Base-by-base conservation (phyloP, 805 yeast species). In the Lipomyces spencermartinsiae region DNA sequence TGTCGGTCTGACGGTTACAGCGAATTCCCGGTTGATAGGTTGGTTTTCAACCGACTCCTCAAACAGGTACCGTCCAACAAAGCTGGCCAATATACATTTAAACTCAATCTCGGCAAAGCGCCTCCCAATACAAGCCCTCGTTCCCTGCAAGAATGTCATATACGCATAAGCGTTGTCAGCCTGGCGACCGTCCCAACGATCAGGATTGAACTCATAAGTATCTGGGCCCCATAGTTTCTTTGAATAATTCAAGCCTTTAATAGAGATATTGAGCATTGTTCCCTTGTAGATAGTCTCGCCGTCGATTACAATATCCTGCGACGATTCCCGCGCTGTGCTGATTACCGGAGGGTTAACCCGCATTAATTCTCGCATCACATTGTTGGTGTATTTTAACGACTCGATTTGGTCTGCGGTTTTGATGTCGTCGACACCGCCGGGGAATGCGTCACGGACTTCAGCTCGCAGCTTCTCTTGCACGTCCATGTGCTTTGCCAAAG, bases 21-120 rank as follows among this genome's bases (percentile, higher is more conserved):
- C 16, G 49, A 62, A 62, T 31, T 62, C 58, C 9, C 58, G 34
- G 31, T 39, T 37, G 16, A 58, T 33, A 4, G 57, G 54, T 37
- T 68, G 71, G 31, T 68, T 55, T 8, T 54, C 60, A 19, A 46
- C 63, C 14, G 43, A 35, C 37, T 61, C 58, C 25, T 65, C 69
- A 43, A 69, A 58, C 35, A 37, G 19, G 54, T 57, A 66, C 16
- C 66, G 51, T 14, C 59, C 70, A 14, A 64, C 66, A 25, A 66
- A 46, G 12, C 53, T 54, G 9, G 66, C 66, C 33, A 66, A n/a
- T 8, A 65, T 29, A 31, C 39, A 57, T 37, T 55, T 37, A 51
- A 69, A 61, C 35, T 69, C 72, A 10, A 67, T 29, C 55, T 67
- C 72, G 14, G 70, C 72, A 14, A 69, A 63, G 12, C 66, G 46